Conservation (phyloP, 305 asterid species). For the Fraxinus nigra region DNA sequence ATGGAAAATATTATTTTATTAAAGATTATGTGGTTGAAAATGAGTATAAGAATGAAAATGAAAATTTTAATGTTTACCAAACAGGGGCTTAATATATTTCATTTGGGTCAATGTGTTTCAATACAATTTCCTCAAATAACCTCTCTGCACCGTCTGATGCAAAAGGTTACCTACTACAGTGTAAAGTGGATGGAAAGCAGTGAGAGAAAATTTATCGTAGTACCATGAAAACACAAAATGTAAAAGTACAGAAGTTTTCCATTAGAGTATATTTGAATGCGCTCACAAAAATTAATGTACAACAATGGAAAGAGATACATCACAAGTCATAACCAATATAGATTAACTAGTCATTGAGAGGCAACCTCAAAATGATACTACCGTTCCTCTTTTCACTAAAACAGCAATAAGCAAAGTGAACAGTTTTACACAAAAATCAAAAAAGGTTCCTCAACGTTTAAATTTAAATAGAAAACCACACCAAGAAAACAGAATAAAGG, state of each 20-base stretch:
- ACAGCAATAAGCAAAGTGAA: background rate
- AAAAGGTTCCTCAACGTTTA: background rate
- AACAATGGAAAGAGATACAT: background rate
- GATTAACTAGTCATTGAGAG: background rate
- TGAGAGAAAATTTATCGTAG: background rate
- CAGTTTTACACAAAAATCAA: background rate
- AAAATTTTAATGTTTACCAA: too few relatives aligned
- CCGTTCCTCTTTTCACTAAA: background rate
- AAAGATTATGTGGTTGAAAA: too few relatives aligned
- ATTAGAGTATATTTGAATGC: background rate
- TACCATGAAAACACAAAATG: background rate
- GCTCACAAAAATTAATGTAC: background rate
- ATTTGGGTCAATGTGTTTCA: slow-evolving; percentile 12
- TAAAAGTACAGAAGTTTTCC: background rate
- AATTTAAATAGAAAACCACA: background rate
- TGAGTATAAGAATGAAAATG: too few relatives aligned
- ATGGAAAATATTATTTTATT: too few relatives aligned
- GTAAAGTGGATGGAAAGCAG: slow-evolving; percentile 13
- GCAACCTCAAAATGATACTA: background rate
- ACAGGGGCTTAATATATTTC: background rate
- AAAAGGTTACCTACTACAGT: background rate
- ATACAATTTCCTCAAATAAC: slow-evolving; percentile 11
- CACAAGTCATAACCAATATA: background rate
- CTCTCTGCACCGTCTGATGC: slow-evolving; percentile 13
- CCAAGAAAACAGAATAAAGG: background rate